Percentiles rank a stretch among this genome's conserved stretches.
Evolutionary conservation across 78 protist species (phyloP).

Genomic region (Parvularia atlantis): DNA sequence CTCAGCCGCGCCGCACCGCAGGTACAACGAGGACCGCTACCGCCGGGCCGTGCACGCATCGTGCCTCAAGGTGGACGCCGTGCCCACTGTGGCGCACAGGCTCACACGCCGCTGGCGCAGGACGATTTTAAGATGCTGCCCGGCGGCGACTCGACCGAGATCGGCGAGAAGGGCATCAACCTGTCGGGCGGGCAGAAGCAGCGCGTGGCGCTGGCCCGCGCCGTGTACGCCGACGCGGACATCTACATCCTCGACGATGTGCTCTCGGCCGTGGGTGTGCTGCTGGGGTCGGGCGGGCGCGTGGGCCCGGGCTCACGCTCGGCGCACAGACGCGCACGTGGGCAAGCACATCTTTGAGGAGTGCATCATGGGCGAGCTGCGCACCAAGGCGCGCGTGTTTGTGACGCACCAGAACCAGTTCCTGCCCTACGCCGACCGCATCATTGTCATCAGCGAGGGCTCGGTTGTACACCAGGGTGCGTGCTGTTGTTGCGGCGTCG

Average conservation of each 20-base stretch:
- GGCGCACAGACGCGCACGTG: conserved; percentile 81
- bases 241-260: conserved; percentile 76
- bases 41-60: no score
- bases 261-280: conserved; percentile 75
- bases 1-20: no score
- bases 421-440: background rate
- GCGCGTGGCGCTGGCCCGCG: conserved; percentile 85
- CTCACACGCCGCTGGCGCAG: no score
- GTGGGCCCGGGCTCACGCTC: no score
- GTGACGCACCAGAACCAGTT: conserved; percentile 62
- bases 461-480: no score
- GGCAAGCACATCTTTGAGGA: conserved; percentile 53
- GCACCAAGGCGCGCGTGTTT: conserved; percentile 54
- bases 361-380: conserved; percentile 35
- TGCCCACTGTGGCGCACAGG: no score
- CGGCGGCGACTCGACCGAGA: conserved; percentile 16
- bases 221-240: conserved; percentile 64
- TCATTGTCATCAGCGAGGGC: conserved; percentile 39
- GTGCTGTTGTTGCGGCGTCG: no score
- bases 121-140: conserved; percentile 48
- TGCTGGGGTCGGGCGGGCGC: no score
- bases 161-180: conserved; percentile 76
- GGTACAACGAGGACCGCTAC: no score
- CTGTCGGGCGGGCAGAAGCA: conserved; percentile 95
- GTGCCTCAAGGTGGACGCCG: no score